Evolutionary conservation across 768 basidiomycete species (phyloP).

Genomic region (Agrocybe pediades): DNA sequence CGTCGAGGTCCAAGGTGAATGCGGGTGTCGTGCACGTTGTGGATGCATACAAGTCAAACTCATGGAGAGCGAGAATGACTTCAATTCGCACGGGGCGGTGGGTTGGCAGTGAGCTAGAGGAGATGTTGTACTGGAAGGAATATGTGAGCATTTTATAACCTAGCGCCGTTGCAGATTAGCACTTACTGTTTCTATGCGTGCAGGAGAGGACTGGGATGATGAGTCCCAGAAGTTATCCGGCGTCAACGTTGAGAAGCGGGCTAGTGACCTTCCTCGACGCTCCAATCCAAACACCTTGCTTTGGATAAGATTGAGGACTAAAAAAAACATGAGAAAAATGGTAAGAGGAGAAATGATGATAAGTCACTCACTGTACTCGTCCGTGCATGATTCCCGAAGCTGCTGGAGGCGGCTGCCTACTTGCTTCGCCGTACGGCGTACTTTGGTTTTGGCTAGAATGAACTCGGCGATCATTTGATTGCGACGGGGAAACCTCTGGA

Average conservation of each 20-base stretch:
- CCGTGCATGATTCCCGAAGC: conserved; percentile 60
- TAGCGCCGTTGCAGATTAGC: neutral
- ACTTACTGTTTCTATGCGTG: neutral
- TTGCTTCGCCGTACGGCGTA: conserved; percentile 63
- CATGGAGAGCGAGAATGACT: conserved; percentile 15
- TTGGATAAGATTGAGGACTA: conserved; percentile 19
- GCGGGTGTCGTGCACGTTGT: conserved; percentile 3
- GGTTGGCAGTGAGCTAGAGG: neutral
- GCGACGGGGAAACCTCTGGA: conserved; percentile 65
- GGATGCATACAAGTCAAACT: conserved; percentile 10
- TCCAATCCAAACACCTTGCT: conserved; percentile 12
- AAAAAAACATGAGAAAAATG: neutral
- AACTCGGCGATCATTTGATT: conserved; percentile 69
- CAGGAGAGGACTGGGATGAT: neutral
- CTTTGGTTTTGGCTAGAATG: conserved; percentile 57
- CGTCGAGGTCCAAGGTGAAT: conserved; percentile 28
- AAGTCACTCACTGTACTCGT: conserved; percentile 51
- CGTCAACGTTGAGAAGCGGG: neutral
- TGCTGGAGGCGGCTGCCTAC: conserved; percentile 73
- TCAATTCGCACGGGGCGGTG: neutral
- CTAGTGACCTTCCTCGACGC: neutral
- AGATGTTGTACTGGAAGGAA: neutral
- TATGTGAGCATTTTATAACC: too few species aligned
- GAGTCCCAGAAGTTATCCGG: neutral
- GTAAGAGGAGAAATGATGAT: neutral